Percentiles rank a stretch among this genome's conserved stretches.
Conservation (phyloP, 2,329 filamentous ascomycete species). For the Alternaria infectoria region DNA sequence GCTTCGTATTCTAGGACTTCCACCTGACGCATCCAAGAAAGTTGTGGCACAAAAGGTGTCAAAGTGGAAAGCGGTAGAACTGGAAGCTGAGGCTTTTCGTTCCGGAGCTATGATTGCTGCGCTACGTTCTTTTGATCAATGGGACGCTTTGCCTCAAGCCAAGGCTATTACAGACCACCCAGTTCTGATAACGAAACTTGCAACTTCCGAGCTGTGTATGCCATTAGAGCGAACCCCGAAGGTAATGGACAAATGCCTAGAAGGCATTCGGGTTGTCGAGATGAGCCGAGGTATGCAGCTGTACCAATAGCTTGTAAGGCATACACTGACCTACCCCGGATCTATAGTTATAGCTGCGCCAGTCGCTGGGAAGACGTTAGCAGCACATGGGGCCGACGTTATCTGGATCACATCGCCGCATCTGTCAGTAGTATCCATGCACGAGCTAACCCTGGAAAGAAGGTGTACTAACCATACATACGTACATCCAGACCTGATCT, state of each 20-base stretch:
- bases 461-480: background rate
- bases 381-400: constrained; percentile 56
- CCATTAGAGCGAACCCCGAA: background rate
- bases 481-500: constrained; percentile 48
- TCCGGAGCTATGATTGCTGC: constrained; percentile 57
- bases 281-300: constrained; percentile 41
- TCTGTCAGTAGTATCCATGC: background rate
- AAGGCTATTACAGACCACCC: constrained; percentile 55
- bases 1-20: constrained; percentile 53
- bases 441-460: background rate
- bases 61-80: constrained; percentile 54
- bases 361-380: constrained; percentile 51
- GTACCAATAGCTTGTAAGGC: background rate
- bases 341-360: constrained; percentile 53
- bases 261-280: constrained; percentile 51
- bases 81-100: constrained; percentile 55
- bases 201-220: constrained; percentile 15
- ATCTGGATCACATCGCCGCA: constrained; percentile 53
- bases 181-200: constrained; percentile 51
- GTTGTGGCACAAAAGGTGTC: constrained; percentile 50
- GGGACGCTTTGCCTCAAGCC: constrained; percentile 60
- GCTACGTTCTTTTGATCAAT: constrained; percentile 58
- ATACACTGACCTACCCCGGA: background rate
- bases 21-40: constrained; percentile 39
- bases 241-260: constrained; percentile 41